Evolutionary conservation across 805 yeast genomes (phyloP).

Genomic region (Lachancea sp.): DNA sequence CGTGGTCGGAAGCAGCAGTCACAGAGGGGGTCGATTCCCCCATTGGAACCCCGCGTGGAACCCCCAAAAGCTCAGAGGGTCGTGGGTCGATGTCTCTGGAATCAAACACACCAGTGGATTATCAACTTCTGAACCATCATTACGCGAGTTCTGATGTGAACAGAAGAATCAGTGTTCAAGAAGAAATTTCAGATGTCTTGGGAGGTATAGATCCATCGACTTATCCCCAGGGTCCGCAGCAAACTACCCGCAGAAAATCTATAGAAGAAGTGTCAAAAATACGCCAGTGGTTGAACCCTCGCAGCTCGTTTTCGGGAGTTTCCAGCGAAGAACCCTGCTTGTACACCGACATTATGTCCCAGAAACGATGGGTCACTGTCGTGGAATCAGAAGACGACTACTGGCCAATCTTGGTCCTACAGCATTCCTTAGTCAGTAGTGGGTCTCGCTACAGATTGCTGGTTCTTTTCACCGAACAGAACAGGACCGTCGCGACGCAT

Average conservation of each 20-base stretch:
- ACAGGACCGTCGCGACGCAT: conserved; percentile 13
- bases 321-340: conserved; percentile 19
- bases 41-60: conserved; percentile 7
- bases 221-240: background rate
- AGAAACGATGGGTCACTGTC: conserved; percentile 28
- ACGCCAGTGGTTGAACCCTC: conserved; percentile 30
- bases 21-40: conserved; percentile 6
- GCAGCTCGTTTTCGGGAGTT: conserved; percentile 31
- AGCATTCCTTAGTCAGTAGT: conserved; percentile 19
- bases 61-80: conserved; percentile 2
- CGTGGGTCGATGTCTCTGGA: conserved; percentile 2
- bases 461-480: conserved; percentile 17
- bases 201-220: conserved; percentile 4
- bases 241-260: conserved; percentile 23
- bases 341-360: conserved; percentile 2
- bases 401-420: conserved; percentile 21
- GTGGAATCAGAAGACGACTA: conserved; percentile 17
- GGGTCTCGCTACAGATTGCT: conserved; percentile 22
- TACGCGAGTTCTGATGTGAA: conserved; percentile 8
- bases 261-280: conserved; percentile 31
- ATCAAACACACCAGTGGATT: conserved; percentile 1
- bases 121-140: conserved; percentile 9
- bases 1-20: conserved; percentile 26
- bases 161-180: conserved; percentile 3
- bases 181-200: conserved; percentile 3